A percentile compares a stretch with the other conserved stretches of the same genome.
Evolutionary conservation across 2,329 filamentous ascomycete species (phyloP).

Genomic region (Xylaria sp.): DNA sequence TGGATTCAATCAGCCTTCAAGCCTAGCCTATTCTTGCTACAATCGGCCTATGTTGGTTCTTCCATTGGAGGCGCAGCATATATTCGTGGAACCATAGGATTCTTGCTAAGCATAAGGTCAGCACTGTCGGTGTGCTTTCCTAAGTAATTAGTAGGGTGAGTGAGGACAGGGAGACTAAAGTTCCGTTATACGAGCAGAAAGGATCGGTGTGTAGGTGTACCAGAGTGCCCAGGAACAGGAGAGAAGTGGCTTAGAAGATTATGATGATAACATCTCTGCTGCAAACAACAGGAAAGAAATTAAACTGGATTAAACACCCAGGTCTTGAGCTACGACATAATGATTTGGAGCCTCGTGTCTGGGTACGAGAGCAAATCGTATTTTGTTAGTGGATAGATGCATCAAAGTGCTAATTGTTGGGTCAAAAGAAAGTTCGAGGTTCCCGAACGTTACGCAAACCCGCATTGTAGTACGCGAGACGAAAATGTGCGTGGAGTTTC

Average conservation of each 20-base stretch:
- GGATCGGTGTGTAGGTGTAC: not conserved
- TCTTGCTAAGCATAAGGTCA: slow-evolving; percentile 69
- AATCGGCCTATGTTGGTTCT: slow-evolving; percentile 68
- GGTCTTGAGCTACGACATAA: slow-evolving; percentile 58
- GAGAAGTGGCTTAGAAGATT: not conserved
- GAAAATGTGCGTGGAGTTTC: slow-evolving; percentile 65
- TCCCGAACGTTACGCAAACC: slow-evolving; percentile 69
- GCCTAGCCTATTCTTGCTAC: slow-evolving; percentile 30
- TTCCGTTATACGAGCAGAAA: not conserved
- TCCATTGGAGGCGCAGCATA: slow-evolving; percentile 67
- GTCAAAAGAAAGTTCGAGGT: slow-evolving; percentile 69
- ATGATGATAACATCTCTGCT: not conserved
- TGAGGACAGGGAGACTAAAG: not conserved
- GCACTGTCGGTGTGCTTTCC: slow-evolving; percentile 62
- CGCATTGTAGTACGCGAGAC: slow-evolving; percentile 68
- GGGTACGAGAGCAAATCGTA: slow-evolving; percentile 64
- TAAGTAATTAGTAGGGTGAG: slow-evolving; percentile 72
- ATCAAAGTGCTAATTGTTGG: slow-evolving; percentile 71
- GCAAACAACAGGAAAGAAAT: not conserved
- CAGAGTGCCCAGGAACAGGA: not conserved
- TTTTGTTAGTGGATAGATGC: slow-evolving; percentile 66
- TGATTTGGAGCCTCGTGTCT: slow-evolving; percentile 54
- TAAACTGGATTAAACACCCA: not conserved
- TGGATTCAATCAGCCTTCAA: not conserved
- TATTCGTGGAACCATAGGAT: slow-evolving; percentile 73